Conservation (phyloP, 2,329 filamentous ascomycete genomes). For the Scedosporium boydii region DNA sequence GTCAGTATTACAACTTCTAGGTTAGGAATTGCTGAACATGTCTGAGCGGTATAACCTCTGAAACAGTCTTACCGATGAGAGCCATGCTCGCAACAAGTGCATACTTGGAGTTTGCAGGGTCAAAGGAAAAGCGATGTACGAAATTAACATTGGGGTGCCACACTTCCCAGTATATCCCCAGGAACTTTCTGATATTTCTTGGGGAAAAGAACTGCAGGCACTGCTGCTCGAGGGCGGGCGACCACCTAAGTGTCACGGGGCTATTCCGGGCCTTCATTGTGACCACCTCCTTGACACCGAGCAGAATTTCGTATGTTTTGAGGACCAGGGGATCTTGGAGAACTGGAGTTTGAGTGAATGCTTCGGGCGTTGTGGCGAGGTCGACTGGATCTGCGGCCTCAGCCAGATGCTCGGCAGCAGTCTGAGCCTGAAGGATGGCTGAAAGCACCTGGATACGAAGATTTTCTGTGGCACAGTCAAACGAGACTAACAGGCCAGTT, state of each 20-base stretch:
- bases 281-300: constrained; percentile 23
- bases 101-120: constrained; percentile 17
- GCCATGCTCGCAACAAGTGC: constrained; percentile 23
- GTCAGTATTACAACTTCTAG: constrained; percentile 1
- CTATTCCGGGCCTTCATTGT: constrained; percentile 23
- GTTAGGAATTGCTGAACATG: neutral
- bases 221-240: constrained; percentile 16
- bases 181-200: constrained; percentile 18
- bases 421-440: constrained; percentile 7
- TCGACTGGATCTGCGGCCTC: neutral
- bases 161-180: constrained; percentile 24
- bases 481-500: constrained; percentile 23
- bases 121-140: constrained; percentile 24
- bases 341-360: neutral
- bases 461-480: constrained; percentile 23
- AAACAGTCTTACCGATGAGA: constrained; percentile 18
- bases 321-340: constrained; percentile 22
- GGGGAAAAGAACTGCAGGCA: constrained; percentile 18
- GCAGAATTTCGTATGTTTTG: constrained; percentile 24
- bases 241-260: constrained; percentile 22
- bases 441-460: constrained; percentile 19
- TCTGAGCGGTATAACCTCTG: neutral
- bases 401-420: neutral
- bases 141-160: constrained; percentile 27
- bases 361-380: constrained; percentile 9